Conservation (phyloP, 2,329 filamentous ascomycete species). For the Dichotomopilus funicola region DNA sequence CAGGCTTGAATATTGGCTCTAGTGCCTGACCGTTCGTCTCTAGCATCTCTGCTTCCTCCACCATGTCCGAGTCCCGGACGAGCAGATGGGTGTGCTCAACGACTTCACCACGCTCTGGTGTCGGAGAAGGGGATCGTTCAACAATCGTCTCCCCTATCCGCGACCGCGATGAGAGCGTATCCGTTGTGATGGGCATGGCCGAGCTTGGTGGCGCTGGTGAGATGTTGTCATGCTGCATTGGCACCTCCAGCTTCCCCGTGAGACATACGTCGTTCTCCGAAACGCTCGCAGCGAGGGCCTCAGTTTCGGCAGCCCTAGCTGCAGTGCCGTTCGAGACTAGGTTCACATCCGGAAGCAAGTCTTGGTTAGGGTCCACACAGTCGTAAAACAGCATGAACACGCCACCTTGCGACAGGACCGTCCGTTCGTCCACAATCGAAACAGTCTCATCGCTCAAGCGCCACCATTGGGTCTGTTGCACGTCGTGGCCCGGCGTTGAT, state of each 20-base stretch:
- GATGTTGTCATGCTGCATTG: background rate
- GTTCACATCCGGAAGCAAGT: slow-evolving; percentile 30
- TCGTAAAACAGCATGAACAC: slow-evolving; percentile 99
- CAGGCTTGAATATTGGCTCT: no score
- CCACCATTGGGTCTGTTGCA: slow-evolving; percentile 65
- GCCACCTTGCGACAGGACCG: slow-evolving; percentile 67
- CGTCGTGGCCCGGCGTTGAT: slow-evolving; percentile 9
- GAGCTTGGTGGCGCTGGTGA: no score
- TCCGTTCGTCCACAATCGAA: slow-evolving; percentile 62
- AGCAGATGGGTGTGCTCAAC: no score
- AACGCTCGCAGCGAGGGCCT: background rate
- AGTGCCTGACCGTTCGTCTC: no score
- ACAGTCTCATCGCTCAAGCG: slow-evolving; percentile 86
- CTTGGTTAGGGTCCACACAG: slow-evolving; percentile 49
- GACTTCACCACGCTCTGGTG: no score
- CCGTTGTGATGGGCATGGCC: no score
- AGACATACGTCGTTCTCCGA: no score
- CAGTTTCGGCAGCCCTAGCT: background rate
- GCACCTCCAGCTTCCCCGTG: background rate
- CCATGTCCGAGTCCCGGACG: no score
- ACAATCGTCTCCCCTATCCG: no score
- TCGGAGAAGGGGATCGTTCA: no score
- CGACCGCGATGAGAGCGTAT: no score
- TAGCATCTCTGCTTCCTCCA: no score
- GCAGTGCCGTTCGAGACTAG: background rate